Evolutionary conservation across 148 eudicot species (phyloP).

Genomic region (Mesembryanthemum crystallinum): DNA sequence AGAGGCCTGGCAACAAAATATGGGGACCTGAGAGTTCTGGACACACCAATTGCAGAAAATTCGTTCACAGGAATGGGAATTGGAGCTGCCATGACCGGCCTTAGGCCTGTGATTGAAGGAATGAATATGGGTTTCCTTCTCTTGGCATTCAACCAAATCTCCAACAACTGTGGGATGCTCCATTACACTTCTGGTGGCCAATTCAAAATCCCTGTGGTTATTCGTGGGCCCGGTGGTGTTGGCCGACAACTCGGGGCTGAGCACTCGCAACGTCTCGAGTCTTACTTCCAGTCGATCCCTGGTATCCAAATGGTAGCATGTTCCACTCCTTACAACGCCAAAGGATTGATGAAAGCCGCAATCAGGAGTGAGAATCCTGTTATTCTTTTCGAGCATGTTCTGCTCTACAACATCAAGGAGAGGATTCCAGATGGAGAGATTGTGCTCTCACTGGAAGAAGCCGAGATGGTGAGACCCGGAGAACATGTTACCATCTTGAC

Average conservation of each 20-base stretch:
- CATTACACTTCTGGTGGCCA: constrained; percentile 86
- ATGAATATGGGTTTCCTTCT: constrained; percentile 84
- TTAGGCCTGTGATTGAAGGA: constrained; percentile 67
- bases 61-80: constrained; percentile 81
- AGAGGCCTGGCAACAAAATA: constrained; percentile 57
- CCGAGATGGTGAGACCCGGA: constrained; percentile 81
- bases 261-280: constrained; percentile 61
- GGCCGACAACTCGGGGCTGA: constrained; percentile 85
- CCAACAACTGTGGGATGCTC: constrained; percentile 76
- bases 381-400: constrained; percentile 69
- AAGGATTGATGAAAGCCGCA: constrained; percentile 81
- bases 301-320: constrained; percentile 83
- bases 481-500: constrained; percentile 64
- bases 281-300: constrained; percentile 68
- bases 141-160: constrained; percentile 75
- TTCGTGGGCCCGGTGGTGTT: constrained; percentile 84
- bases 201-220: constrained; percentile 66
- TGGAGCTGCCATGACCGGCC: constrained; percentile 83
- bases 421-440: constrained; percentile 51
- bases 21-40: constrained; percentile 71
- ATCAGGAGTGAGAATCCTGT: constrained; percentile 78
- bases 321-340: constrained; percentile 72
- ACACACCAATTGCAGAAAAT: constrained; percentile 78
- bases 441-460: constrained; percentile 57
- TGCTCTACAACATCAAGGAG: constrained; percentile 71